Evolutionary conservation across 2,329 filamentous ascomycete genomes (phyloP), one percentile per base, ranked within the genome.

Genomic region (Lecanicillium sp.): DNA sequence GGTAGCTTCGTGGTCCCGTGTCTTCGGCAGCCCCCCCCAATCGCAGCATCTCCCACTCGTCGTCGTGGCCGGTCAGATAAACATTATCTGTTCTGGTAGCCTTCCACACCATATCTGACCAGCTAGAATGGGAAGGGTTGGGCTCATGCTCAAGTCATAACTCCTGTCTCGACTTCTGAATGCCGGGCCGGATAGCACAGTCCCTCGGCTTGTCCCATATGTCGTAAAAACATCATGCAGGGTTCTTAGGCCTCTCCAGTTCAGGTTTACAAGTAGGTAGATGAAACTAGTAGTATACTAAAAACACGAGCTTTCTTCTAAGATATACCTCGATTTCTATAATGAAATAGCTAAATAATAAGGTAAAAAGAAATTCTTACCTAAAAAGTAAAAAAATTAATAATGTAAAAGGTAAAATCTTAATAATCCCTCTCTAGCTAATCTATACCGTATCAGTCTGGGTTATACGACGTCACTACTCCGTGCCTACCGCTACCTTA

Each of bases 11-110:
- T 42, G 22, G 16, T 45, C 38, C 5, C 41, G 20, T 28, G 49
- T 52, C 32, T 45, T 51, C 3, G 47, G 45, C 17, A 50, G 31
- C 13, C 38, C 32, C 29, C 37, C 37, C 4, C 44, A n/a, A n/a
- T n/a, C n/a, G 33, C 16, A 47, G 12, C 15, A 2, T 22, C 4
- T 47, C 38, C 19, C 16, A 29, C 34, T 47, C 42, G 18, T 49
- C 36, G 34, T 39, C 28, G 31, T 48, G 48, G 16, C 44, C 43
- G 17, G 14, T 7, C 2, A 51, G 29, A 40, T 43, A 48, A 3
- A n/a, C 25, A 29, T 42, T 40, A 19, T 37, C 38, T n/a, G 45
- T 36, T 25, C 35, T 39, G 25, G 44, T 27, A 11, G 48, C 48
- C 15, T 7, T 45, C 45, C 44, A 50, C 15, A 45, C 37, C 41